Evolutionary conservation across 768 basidiomycete genomes (phyloP).

Genomic region (Tylopilus sp.): DNA sequence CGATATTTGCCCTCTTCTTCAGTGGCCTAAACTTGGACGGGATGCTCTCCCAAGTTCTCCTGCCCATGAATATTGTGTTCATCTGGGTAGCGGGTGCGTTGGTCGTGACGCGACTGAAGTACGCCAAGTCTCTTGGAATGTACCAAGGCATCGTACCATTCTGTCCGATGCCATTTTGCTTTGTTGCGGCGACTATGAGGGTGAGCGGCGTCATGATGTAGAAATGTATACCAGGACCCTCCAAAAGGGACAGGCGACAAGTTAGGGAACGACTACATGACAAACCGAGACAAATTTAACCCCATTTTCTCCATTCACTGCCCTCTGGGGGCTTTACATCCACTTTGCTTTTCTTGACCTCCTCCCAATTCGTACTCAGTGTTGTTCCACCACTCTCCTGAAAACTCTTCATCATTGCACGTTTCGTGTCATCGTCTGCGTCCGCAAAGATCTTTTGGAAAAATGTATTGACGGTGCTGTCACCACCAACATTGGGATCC

Average conservation of each 20-base stretch:
- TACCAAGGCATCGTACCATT: slow-evolving; percentile 82
- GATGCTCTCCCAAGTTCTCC: slow-evolving; percentile 98
- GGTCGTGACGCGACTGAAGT: slow-evolving; percentile 82
- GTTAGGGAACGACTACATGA: too few relatives aligned
- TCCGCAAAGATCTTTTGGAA: slow-evolving; percentile 90
- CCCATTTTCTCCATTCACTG: slow-evolving; percentile 82
- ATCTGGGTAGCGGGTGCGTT: slow-evolving; percentile 47
- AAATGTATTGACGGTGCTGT: slow-evolving; percentile 79
- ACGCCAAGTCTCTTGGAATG: slow-evolving; percentile 84
- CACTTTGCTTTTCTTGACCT: slow-evolving; percentile 67
- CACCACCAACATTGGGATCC: slow-evolving; percentile 89
- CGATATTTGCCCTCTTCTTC: slow-evolving; percentile 68
- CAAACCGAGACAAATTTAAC: slow-evolving; percentile 24
- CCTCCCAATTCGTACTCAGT: slow-evolving; percentile 93
- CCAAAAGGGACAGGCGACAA: too few relatives aligned
- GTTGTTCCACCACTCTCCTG: slow-evolving; percentile 93
- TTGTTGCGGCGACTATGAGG: slow-evolving; percentile 91
- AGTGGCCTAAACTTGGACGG: slow-evolving; percentile 82
- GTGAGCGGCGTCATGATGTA: slow-evolving; percentile 64
- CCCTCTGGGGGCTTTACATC: slow-evolving; percentile 83
- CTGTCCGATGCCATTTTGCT: slow-evolving; percentile 82
- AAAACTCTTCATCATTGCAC: slow-evolving; percentile 99
- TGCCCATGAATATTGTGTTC: slow-evolving; percentile 92
- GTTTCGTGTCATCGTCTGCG: slow-evolving; percentile 86
- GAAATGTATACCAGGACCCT: not conserved